Base-by-base conservation (phyloP, 495 filamentous ascomycete species). In the Xylaria acuta region DNA sequence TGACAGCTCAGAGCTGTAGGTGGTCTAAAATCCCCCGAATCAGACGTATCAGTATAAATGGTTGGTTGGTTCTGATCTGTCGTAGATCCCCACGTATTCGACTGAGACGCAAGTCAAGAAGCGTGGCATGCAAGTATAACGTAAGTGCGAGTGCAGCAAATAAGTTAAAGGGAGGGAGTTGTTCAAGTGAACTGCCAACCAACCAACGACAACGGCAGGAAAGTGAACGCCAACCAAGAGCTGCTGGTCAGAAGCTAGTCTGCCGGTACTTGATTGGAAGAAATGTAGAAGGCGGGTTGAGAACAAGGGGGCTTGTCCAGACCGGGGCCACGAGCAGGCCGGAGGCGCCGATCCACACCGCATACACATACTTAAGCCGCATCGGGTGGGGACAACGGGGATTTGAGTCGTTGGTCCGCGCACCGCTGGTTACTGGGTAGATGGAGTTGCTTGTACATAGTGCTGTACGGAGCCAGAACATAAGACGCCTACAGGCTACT, bases 251-350 rank as follows among this genome's bases (percentile, higher is more conserved):
- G 12, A 63, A 53, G 41, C 38, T 53, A 38, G 51, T 54, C 25
- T 3, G 36, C 7, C 36, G n/a, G 5, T 16, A 58, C 36, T 51
- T 68, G 70, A 66, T 66, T 72, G 62, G 70, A 72, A 60, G 53
- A 67, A 71, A 72, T 59, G 34, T 49, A 67, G 64, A 59, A 72
- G 70, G 70, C 70, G 63, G 70, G 70, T 72, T 67, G 62, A 60
- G 45, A 51, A 36, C n/a, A 49, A 47, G 45, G 70, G 49, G 20
- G 67, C 40, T 16, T 69, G 67, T 69, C 67, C 38, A 59, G 67
- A 60, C 67, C 58, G 58, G 32, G 58, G 58, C 58, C 32, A 58
- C 38, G 49, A 72, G 30, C 18, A 40, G 69, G 56, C 59, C 59
- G 41, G 45, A 41, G 34, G 20, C 43, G 22, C 40, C 64, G 59